Conservation (phyloP, 495 filamentous ascomycete genomes). For the Aspergillus carlsbadensis region DNA sequence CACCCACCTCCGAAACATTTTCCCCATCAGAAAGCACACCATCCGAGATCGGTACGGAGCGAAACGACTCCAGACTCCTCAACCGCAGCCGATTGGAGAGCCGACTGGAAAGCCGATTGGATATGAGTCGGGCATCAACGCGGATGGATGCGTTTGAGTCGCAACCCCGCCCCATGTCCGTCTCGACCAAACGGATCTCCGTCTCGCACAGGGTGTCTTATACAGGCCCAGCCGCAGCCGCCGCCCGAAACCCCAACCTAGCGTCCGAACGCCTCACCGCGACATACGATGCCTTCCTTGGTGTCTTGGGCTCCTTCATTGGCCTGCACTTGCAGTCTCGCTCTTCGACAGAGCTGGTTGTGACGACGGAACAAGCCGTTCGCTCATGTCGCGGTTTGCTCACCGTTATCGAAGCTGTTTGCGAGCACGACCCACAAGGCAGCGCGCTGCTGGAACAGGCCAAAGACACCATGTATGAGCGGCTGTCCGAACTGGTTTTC, state of each 20-base stretch:
- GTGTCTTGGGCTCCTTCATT: slow-evolving; percentile 86
- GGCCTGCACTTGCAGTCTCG: slow-evolving; percentile 88
- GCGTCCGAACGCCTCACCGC: slow-evolving; percentile 67
- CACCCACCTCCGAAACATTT: slow-evolving; percentile 65
- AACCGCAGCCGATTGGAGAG: slow-evolving; percentile 24
- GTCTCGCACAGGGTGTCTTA: slow-evolving; percentile 58
- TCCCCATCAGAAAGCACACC: slow-evolving; percentile 12
- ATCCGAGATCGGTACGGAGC: slow-evolving; percentile 27
- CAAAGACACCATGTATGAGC: slow-evolving; percentile 75
- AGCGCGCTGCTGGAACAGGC: slow-evolving; percentile 64
- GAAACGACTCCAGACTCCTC: slow-evolving; percentile 36
- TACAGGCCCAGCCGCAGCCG: slow-evolving; percentile 42
- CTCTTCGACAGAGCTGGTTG: slow-evolving; percentile 76
- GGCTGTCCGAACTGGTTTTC: slow-evolving; percentile 73
- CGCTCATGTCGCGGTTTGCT: slow-evolving; percentile 76
- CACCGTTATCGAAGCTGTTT: slow-evolving; percentile 79
- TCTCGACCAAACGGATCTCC: slow-evolving; percentile 50
- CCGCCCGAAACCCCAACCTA: slow-evolving; percentile 48
- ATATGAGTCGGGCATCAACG: slow-evolving; percentile 38
- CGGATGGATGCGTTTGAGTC: slow-evolving; percentile 35
- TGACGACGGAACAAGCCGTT: slow-evolving; percentile 75
- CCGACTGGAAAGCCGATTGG: slow-evolving; percentile 40
- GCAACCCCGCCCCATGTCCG: slow-evolving; percentile 32
- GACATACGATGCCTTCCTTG: slow-evolving; percentile 83
- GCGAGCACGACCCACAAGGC: slow-evolving; percentile 68